Evolutionary conservation across 768 basidiomycete species (phyloP).

Genomic region (Tephrocybe sp.): DNA sequence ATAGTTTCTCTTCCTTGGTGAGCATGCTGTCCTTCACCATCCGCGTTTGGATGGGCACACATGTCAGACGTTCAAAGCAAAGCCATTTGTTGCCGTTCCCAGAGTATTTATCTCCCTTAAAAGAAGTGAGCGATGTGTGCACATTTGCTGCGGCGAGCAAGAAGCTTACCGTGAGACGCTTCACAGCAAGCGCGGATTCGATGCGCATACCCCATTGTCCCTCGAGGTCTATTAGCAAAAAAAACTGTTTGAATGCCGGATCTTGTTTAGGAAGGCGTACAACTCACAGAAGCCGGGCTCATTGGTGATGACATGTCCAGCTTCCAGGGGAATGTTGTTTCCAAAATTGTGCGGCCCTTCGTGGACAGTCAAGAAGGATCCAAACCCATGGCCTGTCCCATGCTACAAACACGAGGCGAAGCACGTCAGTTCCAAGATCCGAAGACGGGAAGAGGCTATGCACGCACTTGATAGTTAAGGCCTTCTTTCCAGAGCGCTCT

Average conservation of each 20-base stretch:
- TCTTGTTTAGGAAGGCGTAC: constrained; percentile 6
- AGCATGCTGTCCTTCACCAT: constrained; percentile 88
- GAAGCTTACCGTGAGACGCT: constrained; percentile 51
- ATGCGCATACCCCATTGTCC: constrained; percentile 90
- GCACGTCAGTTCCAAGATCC: constrained; percentile 8
- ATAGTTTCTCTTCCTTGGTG: constrained; percentile 80
- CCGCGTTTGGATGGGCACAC: constrained; percentile 90
- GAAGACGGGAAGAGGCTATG: constrained; percentile 5
- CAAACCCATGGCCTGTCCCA: constrained; percentile 91
- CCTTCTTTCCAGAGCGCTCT: constrained; percentile 88
- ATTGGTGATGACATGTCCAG: constrained; percentile 92
- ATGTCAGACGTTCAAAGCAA: constrained; percentile 89
- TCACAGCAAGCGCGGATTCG: constrained; percentile 82
- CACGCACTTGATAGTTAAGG: constrained; percentile 70
- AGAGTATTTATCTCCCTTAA: too few relatives aligned
- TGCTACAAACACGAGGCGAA: constrained; percentile 47
- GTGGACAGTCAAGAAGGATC: constrained; percentile 83
- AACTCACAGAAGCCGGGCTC: constrained; percentile 89
- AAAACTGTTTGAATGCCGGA: constrained; percentile 11
- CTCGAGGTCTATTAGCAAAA: constrained; percentile 54
- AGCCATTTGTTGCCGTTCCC: constrained; percentile 82
- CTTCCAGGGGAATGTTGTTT: constrained; percentile 63
- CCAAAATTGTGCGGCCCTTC: constrained; percentile 84
- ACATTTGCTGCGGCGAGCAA: too few relatives aligned
- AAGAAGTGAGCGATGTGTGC: too few relatives aligned